phyloP scores from a whole-genome alignment of 2,329 filamentous ascomycete species.

The Monilinia vaccinii-corymbosi region DNA sequence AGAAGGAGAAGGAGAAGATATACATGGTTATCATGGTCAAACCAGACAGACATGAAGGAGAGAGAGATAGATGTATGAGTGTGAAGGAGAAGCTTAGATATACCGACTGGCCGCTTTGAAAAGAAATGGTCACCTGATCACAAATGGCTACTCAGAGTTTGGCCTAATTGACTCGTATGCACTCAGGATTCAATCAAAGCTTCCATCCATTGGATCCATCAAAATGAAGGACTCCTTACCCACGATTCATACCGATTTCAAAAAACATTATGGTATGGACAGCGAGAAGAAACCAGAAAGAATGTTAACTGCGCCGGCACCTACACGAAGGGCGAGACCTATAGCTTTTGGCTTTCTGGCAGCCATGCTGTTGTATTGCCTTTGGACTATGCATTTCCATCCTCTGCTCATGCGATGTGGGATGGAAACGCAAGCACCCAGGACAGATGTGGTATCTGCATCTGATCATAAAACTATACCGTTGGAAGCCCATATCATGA shows the following conservation, averaged over 20 bases:
- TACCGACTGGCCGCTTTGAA: not conserved
- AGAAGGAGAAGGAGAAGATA: too few species aligned
- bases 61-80: not conserved
- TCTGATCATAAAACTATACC: conserved; percentile 45
- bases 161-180: too few species aligned
- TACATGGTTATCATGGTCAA: not conserved
- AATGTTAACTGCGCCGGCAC: conserved; percentile 14
- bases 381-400: conserved; percentile 13
- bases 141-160: not conserved
- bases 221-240: conserved; percentile 14
- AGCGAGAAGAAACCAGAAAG: conserved; percentile 14
- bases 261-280: conserved; percentile 11
- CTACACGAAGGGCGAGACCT: conserved; percentile 15
- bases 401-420: not conserved
- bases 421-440: not conserved
- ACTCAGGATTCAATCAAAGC: not conserved
- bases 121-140: not conserved
- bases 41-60: not conserved
- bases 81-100: not conserved
- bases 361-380: conserved; percentile 21
- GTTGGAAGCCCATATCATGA: conserved; percentile 92
- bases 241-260: conserved; percentile 9
- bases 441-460: not conserved
- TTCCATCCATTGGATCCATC: conserved; percentile 10
- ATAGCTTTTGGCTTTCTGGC: conserved; percentile 16